Percentiles rank a stretch among this genome's conserved stretches.
Evolutionary conservation across 192 early-diverging fungal species (phyloP).

Genomic region (Thoreauomyces humboldtii): DNA sequence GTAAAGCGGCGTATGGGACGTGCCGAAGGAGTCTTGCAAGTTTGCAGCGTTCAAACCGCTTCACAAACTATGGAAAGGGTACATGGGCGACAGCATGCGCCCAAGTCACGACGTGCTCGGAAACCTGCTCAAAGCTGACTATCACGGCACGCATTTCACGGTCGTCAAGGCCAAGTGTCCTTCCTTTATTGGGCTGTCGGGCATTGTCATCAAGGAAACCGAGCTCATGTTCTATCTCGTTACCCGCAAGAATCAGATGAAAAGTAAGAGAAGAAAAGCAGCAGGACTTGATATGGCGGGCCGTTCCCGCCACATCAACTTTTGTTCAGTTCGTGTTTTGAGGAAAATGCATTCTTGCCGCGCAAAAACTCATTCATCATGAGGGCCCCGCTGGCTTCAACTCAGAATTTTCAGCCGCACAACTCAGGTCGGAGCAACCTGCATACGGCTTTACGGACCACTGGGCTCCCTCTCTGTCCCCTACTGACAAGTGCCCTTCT

Average conservation of each 20-base stretch:
- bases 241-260: conserved; percentile 59
- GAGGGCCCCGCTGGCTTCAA: too few relatives aligned
- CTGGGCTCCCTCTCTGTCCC: too few relatives aligned
- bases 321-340: too few relatives aligned
- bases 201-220: conserved; percentile 86
- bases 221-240: conserved; percentile 83
- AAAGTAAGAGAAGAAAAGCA: conserved; percentile 52
- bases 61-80: conserved; percentile 72
- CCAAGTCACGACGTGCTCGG: conserved; percentile 31
- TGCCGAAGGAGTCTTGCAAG: conserved; percentile 56
- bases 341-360: too few relatives aligned
- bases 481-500: too few relatives aligned
- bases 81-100: conserved; percentile 54
- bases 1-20: conserved; percentile 58
- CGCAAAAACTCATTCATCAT: too few relatives aligned
- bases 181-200: conserved; percentile 69
- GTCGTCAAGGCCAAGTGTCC: conserved; percentile 76
- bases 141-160: conserved; percentile 79
- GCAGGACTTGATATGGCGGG: conserved; percentile 28
- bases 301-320: too few relatives aligned
- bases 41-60: conserved; percentile 71
- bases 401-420: too few relatives aligned
- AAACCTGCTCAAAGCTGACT: conserved; percentile 76
- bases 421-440: too few relatives aligned
- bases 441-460: too few relatives aligned